Evolutionary conservation across 1,139 yeast genomes (phyloP).

Genomic region (Debaryomyces sp.): DNA sequence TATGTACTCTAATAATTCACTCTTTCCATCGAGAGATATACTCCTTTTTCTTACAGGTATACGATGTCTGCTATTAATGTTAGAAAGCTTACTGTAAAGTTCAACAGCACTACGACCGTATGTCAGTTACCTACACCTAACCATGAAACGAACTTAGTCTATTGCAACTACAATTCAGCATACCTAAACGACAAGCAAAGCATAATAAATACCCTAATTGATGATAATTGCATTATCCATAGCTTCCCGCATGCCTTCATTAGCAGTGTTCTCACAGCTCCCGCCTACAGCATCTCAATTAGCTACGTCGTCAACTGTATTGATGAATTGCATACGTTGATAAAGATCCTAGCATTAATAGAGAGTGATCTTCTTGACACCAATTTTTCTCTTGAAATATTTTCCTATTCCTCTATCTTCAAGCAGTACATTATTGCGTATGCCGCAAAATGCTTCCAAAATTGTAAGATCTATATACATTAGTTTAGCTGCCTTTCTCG

Average conservation of each 20-base stretch:
- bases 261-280: neutral
- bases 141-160: neutral
- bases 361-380: neutral
- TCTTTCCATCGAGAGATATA: neutral
- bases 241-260: neutral
- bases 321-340: neutral
- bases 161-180: neutral
- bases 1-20: neutral
- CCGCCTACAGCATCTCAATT: neutral
- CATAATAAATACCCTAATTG: neutral
- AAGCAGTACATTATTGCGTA: neutral
- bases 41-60: neutral
- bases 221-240: neutral
- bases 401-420: neutral
- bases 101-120: neutral
- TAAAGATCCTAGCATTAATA: neutral
- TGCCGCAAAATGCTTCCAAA: neutral
- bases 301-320: neutral
- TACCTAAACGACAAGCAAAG: neutral
- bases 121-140: neutral
- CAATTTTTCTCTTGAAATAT: neutral
- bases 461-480: neutral
- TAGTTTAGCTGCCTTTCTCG: neutral
- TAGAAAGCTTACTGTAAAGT: neutral
- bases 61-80: neutral